These are phyloP conservation scores for Colletotrichum orchidophilum DNA, from an alignment of 2,329 filamentous ascomycete genomes.

Conservation along the genomic window DNA sequence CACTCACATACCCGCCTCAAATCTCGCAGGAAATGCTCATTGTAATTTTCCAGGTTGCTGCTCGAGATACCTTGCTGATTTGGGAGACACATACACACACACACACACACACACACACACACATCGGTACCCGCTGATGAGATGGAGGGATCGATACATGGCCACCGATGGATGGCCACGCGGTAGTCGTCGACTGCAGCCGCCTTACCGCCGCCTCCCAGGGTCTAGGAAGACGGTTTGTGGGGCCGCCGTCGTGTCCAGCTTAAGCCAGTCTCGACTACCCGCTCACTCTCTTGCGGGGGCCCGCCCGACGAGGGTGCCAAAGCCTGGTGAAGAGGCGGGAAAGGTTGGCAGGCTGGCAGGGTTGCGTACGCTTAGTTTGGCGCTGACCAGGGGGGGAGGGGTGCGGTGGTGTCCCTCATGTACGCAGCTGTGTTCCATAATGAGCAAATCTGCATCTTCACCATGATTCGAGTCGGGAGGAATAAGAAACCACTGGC, in stretches of 20 bases:
- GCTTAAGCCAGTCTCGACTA: slow-evolving; percentile 8
- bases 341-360: not conserved
- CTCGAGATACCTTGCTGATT: slow-evolving; percentile 31
- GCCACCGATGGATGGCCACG: slow-evolving; percentile 24
- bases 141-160: slow-evolving; percentile 23
- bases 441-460: slow-evolving; percentile 28
- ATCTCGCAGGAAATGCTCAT: slow-evolving; percentile 19
- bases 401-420: not conserved
- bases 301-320: slow-evolving; percentile 23
- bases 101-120: slow-evolving; percentile 3
- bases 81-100: slow-evolving; percentile 9
- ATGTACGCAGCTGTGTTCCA: not conserved
- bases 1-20: slow-evolving; percentile 6
- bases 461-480: slow-evolving; percentile 28
- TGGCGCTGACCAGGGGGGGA: slow-evolving; percentile 9
- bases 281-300: slow-evolving; percentile 26
- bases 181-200: slow-evolving; percentile 34
- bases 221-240: slow-evolving; percentile 32
- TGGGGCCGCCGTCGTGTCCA: slow-evolving; percentile 25
- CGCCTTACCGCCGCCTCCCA: slow-evolving; percentile 31
- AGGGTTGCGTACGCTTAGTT: slow-evolving; percentile 18
- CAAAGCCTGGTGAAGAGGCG: slow-evolving; percentile 13
- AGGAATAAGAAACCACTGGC: slow-evolving; percentile 27
- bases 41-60: slow-evolving; percentile 4
- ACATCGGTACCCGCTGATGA: slow-evolving; percentile 20